phyloP scores from a whole-genome alignment of 768 basidiomycete genomes.

The Suillus fuscotomentosus region DNA sequence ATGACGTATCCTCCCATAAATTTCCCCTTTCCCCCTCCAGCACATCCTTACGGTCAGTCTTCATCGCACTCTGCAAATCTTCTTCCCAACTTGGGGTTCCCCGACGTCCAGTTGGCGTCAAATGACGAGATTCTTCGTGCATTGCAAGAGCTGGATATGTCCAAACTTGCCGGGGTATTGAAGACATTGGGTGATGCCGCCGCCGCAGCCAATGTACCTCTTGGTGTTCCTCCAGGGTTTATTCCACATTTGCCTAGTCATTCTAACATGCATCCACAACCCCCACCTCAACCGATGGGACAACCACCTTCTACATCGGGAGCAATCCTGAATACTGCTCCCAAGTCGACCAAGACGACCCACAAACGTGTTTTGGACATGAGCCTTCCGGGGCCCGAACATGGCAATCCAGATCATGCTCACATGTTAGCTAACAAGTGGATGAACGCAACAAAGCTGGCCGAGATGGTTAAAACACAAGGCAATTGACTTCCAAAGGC shows the following conservation, averaged over 20 bases:
- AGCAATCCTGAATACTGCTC: conserved; percentile 39
- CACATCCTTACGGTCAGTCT: conserved; percentile 26
- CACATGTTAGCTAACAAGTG: conserved; percentile 76
- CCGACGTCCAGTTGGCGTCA: conserved; percentile 46
- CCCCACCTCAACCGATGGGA: conserved; percentile 36
- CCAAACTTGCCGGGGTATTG: conserved; percentile 67
- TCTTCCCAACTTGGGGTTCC: conserved; percentile 20
- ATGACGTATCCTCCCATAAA: conserved; percentile 31
- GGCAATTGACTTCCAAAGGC: conserved; percentile 38
- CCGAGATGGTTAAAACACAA: conserved; percentile 65
- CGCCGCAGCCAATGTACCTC: conserved; percentile 38
- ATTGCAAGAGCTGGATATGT: conserved; percentile 65
- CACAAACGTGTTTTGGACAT: conserved; percentile 43
- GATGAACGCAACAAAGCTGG: conserved; percentile 67
- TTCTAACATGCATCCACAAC: conserved; percentile 24
- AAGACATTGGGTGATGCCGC: conserved; percentile 63
- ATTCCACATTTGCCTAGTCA: conserved; percentile 20
- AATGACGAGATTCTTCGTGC: conserved; percentile 75
- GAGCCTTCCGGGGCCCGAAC: conserved; percentile 40
- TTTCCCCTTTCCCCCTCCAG: conserved; percentile 25
- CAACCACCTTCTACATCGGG: conserved; percentile 44
- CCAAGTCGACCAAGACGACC: conserved; percentile 32
- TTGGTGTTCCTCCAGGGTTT: conserved; percentile 17
- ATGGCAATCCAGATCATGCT: conserved; percentile 55
- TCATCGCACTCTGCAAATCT: conserved; percentile 17